A percentile compares a stretch with the other conserved stretches of the same genome.
Evolutionary conservation across 2,329 filamentous ascomycete genomes (phyloP).

Genomic region (Colletotrichum liriopes): DNA sequence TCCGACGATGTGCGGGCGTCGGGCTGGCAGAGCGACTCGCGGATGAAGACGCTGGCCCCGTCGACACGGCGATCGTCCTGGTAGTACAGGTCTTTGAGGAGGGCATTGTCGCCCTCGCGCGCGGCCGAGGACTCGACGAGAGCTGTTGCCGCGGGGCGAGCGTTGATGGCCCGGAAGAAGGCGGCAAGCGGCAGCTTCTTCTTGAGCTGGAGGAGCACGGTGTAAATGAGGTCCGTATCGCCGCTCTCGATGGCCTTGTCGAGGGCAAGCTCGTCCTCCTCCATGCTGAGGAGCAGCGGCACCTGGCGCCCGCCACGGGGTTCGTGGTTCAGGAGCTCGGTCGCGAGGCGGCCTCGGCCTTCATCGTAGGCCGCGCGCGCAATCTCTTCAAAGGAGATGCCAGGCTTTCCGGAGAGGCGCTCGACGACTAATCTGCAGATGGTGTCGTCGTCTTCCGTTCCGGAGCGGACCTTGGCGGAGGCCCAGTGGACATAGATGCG

Average conservation of each 20-base stretch:
- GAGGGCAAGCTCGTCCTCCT: conserved; percentile 93
- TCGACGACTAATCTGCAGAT: conserved; percentile 91
- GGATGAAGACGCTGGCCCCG: conserved; percentile 88
- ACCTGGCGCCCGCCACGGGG: conserved; percentile 96
- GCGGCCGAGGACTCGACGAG: conserved; percentile 88
- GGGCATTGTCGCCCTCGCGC: conserved; percentile 78
- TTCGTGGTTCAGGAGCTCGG: conserved; percentile 92
- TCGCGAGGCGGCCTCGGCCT: conserved; percentile 89
- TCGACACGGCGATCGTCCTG: conserved; percentile 94
- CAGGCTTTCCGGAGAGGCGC: conserved; percentile 87
- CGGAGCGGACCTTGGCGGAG: conserved; percentile 90
- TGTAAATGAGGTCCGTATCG: conserved; percentile 93
- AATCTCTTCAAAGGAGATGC: conserved; percentile 96
- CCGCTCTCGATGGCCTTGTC: conserved; percentile 98
- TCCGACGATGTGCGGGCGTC: conserved; percentile 81
- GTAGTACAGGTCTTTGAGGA: conserved; percentile 97
- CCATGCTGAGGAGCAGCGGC: conserved; percentile 92
- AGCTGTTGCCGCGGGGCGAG: conserved; percentile 86
- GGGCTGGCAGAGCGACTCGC: conserved; percentile 84
- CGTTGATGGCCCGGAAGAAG: conserved; percentile 94
- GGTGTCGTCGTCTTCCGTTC: conserved; percentile 87
- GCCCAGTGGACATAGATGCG: conserved; percentile 98
- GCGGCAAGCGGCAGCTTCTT: conserved; percentile 90
- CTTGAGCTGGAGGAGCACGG: conserved; percentile 88
- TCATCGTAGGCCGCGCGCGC: conserved; percentile 95